phyloP scores from a whole-genome alignment of 2,329 filamentous ascomycete species.

The Blastomyces gilchristii region DNA sequence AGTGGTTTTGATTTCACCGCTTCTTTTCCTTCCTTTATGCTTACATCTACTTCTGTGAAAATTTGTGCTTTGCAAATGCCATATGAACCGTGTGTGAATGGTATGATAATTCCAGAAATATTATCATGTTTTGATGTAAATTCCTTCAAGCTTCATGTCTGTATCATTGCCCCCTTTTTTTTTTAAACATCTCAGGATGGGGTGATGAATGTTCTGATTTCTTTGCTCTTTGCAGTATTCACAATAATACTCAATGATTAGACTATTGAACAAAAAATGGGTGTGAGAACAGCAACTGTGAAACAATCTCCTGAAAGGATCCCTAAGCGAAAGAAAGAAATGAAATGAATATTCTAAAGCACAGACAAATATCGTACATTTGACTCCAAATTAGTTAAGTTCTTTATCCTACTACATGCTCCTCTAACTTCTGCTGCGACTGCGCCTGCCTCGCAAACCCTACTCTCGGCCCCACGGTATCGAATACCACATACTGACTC shows the following conservation, averaged over 20 bases:
- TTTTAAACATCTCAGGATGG: not conserved
- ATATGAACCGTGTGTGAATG: not conserved
- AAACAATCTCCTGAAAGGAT: not conserved
- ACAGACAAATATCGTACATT: not conserved
- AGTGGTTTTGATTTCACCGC: not conserved
- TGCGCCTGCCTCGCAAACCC: conserved; percentile 12
- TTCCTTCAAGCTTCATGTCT: no score
- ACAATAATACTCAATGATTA: not conserved
- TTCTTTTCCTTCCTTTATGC: not conserved
- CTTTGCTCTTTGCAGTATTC: not conserved
- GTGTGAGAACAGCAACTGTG: not conserved
- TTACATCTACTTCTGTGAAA: not conserved
- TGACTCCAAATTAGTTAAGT: not conserved
- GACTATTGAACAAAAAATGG: not conserved
- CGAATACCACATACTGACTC: conserved; percentile 51
- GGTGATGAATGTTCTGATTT: not conserved
- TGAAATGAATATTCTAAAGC: not conserved
- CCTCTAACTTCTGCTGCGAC: not conserved
- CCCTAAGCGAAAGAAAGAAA: not conserved
- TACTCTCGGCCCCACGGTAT: conserved; percentile 18
- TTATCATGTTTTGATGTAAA: not conserved
- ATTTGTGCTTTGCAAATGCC: not conserved
- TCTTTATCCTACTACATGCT: not conserved
- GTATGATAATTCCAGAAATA: not conserved
- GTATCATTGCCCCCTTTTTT: no score